These are phyloP conservation scores for Pseudocohnilembus persalinus DNA, from an alignment of 169 alveolate species.

Conservation along the genomic window DNA sequence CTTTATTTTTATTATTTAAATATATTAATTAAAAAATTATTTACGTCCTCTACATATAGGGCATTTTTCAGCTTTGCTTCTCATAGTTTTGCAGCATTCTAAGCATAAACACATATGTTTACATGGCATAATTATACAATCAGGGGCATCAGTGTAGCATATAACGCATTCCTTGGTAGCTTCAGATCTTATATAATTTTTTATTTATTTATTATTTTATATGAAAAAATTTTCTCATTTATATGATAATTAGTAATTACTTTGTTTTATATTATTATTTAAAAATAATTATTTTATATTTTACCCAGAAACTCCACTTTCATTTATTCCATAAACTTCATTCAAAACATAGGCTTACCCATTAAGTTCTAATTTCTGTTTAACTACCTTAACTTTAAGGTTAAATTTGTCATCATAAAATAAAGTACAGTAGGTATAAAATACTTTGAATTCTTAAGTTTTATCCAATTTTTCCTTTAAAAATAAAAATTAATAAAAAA, in stretches of 20 bases:
- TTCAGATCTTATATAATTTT: no score
- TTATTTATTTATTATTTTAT: no score
- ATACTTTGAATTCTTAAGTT: background rate
- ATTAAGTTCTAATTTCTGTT: background rate
- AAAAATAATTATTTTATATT: no score
- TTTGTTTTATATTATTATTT: no score
- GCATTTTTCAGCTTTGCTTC: background rate
- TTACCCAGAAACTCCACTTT: background rate
- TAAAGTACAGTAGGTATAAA: background rate
- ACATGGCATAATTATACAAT: background rate
- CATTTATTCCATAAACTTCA: background rate
- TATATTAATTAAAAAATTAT: no score
- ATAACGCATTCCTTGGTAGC: background rate
- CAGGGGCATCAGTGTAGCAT: background rate
- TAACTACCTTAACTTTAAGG: background rate
- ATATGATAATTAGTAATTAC: background rate
- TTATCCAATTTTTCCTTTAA: background rate
- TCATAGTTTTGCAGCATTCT: background rate
- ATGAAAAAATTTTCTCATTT: background rate
- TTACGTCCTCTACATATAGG: background rate
- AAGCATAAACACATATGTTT: background rate
- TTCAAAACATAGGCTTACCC: background rate
- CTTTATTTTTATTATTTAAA: no score
- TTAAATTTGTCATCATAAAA: background rate
- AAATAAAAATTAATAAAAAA: no score